These are phyloP conservation scores for Microsporum ferrugineum DNA, from an alignment of 2,329 filamentous ascomycete genomes.

Conservation along the genomic window DNA sequence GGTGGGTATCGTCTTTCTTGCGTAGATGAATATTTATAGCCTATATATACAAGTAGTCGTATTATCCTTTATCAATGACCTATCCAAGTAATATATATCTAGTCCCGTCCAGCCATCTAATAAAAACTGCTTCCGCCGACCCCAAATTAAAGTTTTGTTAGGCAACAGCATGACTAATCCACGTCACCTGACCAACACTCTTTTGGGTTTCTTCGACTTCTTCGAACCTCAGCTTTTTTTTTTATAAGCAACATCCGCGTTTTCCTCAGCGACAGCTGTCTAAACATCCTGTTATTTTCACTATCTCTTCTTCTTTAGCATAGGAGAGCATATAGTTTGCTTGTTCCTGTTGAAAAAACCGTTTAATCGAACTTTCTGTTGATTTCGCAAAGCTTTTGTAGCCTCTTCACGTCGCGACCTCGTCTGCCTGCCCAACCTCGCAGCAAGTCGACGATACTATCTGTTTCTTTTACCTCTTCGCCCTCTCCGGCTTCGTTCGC, in stretches of 20 bases:
- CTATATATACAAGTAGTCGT: not conserved
- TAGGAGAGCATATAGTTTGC: not conserved
- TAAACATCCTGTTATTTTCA: not conserved
- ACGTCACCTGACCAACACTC: not conserved
- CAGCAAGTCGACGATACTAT: not conserved
- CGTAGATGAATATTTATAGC: not conserved
- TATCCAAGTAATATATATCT: not conserved
- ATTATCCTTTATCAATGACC: not conserved
- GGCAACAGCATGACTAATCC: not conserved
- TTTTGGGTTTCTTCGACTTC: not conserved
- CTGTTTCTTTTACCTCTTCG: not conserved
- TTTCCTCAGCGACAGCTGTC: not conserved
- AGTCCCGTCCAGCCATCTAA: not conserved
- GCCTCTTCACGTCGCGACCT: not conserved
- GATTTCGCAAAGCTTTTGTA: not conserved
- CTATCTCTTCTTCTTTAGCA: not conserved
- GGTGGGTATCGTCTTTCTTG: not conserved
- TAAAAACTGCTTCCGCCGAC: not conserved
- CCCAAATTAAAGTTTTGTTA: not conserved
- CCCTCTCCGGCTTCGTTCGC: not conserved
- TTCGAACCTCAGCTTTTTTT: slow-evolving; percentile 3
- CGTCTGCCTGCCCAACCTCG: not conserved
- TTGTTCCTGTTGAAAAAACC: not conserved
- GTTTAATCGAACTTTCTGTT: not conserved
- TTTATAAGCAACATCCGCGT: not conserved